These are phyloP conservation scores for Talaromyces sp. DNA, from an alignment of 2,329 filamentous ascomycete species.

Conservation along the genomic window DNA sequence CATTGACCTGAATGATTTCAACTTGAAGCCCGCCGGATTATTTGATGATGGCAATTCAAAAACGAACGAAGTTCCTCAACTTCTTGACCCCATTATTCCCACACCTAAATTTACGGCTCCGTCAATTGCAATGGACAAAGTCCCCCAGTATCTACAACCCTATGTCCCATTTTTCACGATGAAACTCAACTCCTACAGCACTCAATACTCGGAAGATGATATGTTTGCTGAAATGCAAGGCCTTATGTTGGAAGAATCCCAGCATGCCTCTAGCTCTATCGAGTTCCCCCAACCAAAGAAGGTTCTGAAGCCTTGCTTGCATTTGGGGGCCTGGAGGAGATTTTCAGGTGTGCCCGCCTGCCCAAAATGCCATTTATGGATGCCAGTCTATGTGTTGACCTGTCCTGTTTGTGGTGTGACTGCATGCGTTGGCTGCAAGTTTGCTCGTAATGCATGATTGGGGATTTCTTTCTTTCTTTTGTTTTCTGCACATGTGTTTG, in stretches of 20 bases:
- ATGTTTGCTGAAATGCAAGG: slow-evolving; percentile 30
- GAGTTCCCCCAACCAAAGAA: neutral
- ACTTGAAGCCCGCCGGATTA: no score
- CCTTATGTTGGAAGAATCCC: slow-evolving; percentile 32
- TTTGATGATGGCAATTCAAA: neutral
- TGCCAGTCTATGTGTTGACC: slow-evolving; percentile 31
- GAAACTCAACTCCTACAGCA: slow-evolving; percentile 27
- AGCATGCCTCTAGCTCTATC: neutral
- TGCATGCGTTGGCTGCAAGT: slow-evolving; percentile 37
- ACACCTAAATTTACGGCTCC: neutral
- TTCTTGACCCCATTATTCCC: neutral
- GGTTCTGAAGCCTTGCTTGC: slow-evolving; percentile 18
- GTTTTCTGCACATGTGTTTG: no score
- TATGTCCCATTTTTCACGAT: slow-evolving; percentile 29
- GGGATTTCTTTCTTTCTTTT: no score
- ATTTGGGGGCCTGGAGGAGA: slow-evolving; percentile 34
- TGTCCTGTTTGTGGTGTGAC: slow-evolving; percentile 33
- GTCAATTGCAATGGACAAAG: neutral
- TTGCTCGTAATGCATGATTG: slow-evolving; percentile 1
- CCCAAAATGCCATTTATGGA: slow-evolving; percentile 30
- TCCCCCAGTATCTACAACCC: slow-evolving; percentile 7
- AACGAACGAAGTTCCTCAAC: neutral
- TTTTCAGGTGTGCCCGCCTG: slow-evolving; percentile 24
- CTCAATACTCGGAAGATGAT: slow-evolving; percentile 28
- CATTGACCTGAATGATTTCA: neutral